Evolutionary conservation across 2,329 filamentous ascomycete species (phyloP).

Genomic region (Penicillium sp.): DNA sequence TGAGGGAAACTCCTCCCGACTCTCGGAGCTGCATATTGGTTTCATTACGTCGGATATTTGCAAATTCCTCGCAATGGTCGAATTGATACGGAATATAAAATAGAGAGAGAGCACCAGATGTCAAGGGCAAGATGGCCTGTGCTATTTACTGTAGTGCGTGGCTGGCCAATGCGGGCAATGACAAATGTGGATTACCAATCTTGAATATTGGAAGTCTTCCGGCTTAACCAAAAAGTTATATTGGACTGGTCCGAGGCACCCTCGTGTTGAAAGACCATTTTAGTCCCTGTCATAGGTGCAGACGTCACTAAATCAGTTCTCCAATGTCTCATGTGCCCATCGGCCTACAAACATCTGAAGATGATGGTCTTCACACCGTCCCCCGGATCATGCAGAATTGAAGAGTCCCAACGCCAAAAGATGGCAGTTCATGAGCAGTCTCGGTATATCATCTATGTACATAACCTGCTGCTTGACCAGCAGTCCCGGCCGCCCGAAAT

Average conservation of each 20-base stretch:
- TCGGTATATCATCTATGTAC: slow-evolving; percentile 45
- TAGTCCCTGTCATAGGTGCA: too few species aligned
- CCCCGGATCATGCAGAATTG: slow-evolving; percentile 13
- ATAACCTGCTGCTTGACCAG: slow-evolving; percentile 37
- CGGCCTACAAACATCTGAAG: neutral
- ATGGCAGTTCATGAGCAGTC: slow-evolving; percentile 40
- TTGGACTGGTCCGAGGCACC: neutral
- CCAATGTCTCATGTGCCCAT: neutral
- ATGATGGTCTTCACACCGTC: neutral
- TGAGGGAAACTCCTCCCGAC: neutral
- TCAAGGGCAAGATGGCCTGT: neutral
- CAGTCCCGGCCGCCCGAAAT: slow-evolving; percentile 29
- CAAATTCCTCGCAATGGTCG: too few species aligned
- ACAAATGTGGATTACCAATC: slow-evolving; percentile 9
- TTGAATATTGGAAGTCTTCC: neutral
- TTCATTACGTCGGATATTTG: neutral
- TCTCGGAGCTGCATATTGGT: neutral
- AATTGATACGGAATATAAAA: too few species aligned
- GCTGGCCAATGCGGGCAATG: neutral
- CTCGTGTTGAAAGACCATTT: neutral
- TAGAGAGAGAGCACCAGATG: too few species aligned
- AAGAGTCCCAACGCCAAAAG: slow-evolving; percentile 38
- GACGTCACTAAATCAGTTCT: too few species aligned
- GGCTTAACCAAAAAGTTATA: too few species aligned
- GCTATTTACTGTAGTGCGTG: neutral